phyloP scores from a whole-genome alignment of 805 yeast genomes.

The Wickerhamiella hasegawae region DNA sequence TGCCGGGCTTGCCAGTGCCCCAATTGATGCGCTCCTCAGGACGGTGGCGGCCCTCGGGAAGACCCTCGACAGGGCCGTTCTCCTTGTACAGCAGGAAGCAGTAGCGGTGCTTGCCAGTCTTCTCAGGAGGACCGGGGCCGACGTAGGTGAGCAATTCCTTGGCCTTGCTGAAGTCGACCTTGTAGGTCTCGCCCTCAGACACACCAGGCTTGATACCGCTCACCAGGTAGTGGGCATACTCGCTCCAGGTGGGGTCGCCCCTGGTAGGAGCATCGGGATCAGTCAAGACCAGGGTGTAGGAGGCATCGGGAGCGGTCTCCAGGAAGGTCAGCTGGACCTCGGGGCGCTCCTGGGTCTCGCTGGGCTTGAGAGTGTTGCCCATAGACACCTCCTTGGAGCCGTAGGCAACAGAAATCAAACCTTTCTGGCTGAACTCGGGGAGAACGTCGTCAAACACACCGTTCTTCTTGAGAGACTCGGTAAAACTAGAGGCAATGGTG shows the following conservation, averaged over 20 bases:
- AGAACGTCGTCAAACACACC: conserved; percentile 30
- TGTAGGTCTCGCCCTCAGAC: conserved; percentile 16
- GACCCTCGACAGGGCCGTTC: conserved; percentile 23
- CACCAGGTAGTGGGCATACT: conserved; percentile 60
- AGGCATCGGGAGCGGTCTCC: conserved; percentile 29
- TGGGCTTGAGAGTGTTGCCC: conserved; percentile 57
- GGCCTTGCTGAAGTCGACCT: conserved; percentile 24
- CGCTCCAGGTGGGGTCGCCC: conserved; percentile 75
- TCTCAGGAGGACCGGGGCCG: conserved; percentile 86
- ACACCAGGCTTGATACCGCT: conserved; percentile 23
- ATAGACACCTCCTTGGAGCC: conserved; percentile 51
- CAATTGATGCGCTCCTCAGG: conserved; percentile 48
- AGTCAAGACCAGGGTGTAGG: conserved; percentile 63
- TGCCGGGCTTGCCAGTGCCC: conserved; percentile 75
- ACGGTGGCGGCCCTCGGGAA: conserved; percentile 16
- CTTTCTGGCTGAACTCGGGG: conserved; percentile 18
- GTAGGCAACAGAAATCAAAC: conserved; percentile 45
- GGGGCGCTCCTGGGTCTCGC: conserved; percentile 56
- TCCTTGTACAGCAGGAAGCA: conserved; percentile 63
- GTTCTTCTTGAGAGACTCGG: conserved; percentile 26
- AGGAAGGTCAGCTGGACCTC: conserved; percentile 45
- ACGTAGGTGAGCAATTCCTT: conserved; percentile 37
- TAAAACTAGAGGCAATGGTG: conserved; percentile 19
- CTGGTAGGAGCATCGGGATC: conserved; percentile 92
- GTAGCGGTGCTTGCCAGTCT: conserved; percentile 78